Conservation (phyloP, 140 eudicot genomes). For the Ambrosia hybrid region DNA sequence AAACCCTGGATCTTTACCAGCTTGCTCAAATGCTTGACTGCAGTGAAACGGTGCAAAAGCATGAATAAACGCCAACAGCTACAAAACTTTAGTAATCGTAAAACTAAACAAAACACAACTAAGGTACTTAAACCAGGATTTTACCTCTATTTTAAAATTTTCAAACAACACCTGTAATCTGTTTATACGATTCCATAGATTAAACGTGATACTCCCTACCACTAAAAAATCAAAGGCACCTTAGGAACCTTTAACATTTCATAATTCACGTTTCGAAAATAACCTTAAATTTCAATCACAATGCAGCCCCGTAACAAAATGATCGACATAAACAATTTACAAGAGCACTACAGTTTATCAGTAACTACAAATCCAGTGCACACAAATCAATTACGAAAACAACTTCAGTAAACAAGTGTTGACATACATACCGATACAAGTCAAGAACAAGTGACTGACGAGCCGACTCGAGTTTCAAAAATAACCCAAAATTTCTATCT, state of each 20-base stretch:
- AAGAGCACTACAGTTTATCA: no score
- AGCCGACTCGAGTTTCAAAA: neutral
- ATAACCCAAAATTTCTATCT: neutral
- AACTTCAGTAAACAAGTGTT: no score
- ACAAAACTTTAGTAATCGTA: slow-evolving; percentile 9
- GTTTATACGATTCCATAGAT: slow-evolving; percentile 1
- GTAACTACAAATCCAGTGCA: neutral
- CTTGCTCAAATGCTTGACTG: slow-evolving; percentile 92
- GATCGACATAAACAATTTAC: neutral
- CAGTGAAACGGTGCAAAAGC: slow-evolving; percentile 24
- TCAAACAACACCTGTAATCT: slow-evolving; percentile 3
- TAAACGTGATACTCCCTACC: slow-evolving; percentile 8
- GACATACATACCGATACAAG: no score
- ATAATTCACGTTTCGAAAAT: neutral
- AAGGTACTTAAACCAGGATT: slow-evolving; percentile 2
- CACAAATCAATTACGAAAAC: no score
- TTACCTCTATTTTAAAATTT: neutral
- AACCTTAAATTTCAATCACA: neutral
- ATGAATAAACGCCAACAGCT: slow-evolving; percentile 18
- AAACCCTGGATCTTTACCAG: slow-evolving; percentile 66
- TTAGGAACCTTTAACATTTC: no score
- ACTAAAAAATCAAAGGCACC: slow-evolving; percentile 9
- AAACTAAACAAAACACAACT: slow-evolving; percentile 11
- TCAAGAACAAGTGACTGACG: neutral
- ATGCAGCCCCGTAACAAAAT: no score